phyloP scores from a whole-genome alignment of 1,139 yeast species.

The Scheffersomyces segobiensis region DNA sequence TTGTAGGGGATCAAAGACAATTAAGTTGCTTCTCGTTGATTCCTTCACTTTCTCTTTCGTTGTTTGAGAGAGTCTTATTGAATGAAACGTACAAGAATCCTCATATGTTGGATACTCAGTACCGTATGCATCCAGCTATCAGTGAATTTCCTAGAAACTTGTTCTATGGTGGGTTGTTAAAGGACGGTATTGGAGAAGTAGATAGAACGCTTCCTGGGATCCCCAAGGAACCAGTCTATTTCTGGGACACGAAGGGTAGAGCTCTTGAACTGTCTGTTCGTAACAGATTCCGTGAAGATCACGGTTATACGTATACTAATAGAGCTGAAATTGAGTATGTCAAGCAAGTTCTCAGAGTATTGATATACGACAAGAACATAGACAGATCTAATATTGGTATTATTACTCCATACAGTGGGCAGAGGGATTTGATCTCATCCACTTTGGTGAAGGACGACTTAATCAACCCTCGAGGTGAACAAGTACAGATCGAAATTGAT shows the following conservation, averaged over 20 bases:
- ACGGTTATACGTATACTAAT: constrained; percentile 57
- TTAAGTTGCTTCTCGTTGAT: constrained; percentile 66
- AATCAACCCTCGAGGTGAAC: constrained; percentile 56
- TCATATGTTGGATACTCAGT: constrained; percentile 70
- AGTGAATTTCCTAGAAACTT: constrained; percentile 63
- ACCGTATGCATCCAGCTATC: constrained; percentile 65
- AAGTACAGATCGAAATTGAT: constrained; percentile 52
- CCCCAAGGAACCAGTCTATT: constrained; percentile 47
- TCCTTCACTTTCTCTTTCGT: constrained; percentile 56
- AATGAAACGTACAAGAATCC: constrained; percentile 60
- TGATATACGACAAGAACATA: constrained; percentile 57
- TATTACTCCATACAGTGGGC: constrained; percentile 74
- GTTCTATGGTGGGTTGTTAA: constrained; percentile 55
- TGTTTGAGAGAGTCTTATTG: constrained; percentile 57
- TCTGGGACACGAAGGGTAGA: constrained; percentile 51
- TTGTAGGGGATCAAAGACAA: constrained; percentile 73
- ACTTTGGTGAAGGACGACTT: constrained; percentile 49
- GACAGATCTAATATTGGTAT: constrained; percentile 56
- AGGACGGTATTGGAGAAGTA: constrained; percentile 59
- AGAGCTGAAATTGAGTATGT: constrained; percentile 51
- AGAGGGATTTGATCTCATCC: constrained; percentile 61
- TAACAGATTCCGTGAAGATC: constrained; percentile 45
- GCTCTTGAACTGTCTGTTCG: constrained; percentile 47
- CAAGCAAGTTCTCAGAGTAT: constrained; percentile 43
- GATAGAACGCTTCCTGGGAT: constrained; percentile 46